Conservation (phyloP, 225 moss, liverwort and hornwort genomes). For the Ulota crispa region DNA sequence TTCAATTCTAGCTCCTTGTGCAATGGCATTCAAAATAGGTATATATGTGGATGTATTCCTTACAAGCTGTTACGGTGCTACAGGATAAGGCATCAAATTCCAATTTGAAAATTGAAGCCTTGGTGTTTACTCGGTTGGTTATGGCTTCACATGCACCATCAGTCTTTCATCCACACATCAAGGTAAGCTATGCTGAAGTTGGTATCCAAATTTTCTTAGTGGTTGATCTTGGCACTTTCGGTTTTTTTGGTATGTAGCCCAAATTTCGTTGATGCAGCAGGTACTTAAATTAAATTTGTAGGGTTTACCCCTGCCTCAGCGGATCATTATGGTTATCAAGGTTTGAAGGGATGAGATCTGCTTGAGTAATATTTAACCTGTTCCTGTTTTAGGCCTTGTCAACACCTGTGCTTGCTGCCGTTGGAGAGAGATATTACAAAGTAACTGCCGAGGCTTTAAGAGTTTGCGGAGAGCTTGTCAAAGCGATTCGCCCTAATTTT, state of each 20-base stretch:
- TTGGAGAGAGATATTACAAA: constrained; percentile 98
- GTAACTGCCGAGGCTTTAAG: constrained; percentile 98
- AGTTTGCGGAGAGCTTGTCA: constrained; percentile 99
- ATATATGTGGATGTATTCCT: constrained; percentile 11
- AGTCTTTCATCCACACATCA: constrained; percentile 95
- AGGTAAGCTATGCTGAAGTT: constrained; percentile 51
- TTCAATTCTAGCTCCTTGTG: no score
- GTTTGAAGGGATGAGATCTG: constrained; percentile 8
- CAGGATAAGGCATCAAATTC: constrained; percentile 99
- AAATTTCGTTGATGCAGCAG: constrained; percentile 13
- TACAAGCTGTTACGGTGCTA: constrained; percentile 12
- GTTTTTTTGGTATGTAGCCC: background rate
- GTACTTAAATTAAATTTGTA: background rate
- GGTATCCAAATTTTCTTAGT: background rate
- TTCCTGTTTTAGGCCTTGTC: constrained; percentile 71
- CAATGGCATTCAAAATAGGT: no score
- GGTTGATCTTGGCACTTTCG: background rate
- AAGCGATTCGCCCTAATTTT: constrained; percentile 88
- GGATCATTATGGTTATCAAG: constrained; percentile 18
- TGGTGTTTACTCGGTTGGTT: constrained; percentile 92
- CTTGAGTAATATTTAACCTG: constrained; percentile 20
- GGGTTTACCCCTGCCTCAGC: constrained; percentile 11
- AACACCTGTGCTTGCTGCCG: constrained; percentile 87
- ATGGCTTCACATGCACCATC: constrained; percentile 91
- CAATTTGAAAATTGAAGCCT: constrained; percentile 96